Percentiles rank a stretch among this genome's conserved stretches.
Evolutionary conservation across 1,284 basidiomycete species (phyloP).

Genomic region (Wallemia ichthyophaga): DNA sequence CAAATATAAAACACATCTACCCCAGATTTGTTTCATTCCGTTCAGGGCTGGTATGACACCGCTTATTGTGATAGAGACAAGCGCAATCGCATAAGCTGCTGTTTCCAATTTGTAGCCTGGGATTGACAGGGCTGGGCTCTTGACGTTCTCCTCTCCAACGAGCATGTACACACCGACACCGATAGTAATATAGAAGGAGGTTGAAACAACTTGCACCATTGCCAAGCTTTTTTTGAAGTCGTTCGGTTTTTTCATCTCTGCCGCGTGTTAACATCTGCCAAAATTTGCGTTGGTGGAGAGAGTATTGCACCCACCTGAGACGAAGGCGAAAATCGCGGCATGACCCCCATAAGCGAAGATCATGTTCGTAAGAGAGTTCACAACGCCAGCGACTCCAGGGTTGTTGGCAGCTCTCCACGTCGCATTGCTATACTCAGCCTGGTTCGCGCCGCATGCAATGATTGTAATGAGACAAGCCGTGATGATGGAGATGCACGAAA

Average conservation of each 20-base stretch:
- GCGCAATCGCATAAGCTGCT: neutral
- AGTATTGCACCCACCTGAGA: conserved; percentile 10
- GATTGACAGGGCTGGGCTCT: too few relatives aligned
- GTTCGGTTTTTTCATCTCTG: conserved; percentile 14
- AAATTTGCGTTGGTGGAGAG: conserved; percentile 4
- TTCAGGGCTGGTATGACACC: neutral
- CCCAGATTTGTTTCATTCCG: neutral
- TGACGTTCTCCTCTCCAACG: conserved; percentile 9
- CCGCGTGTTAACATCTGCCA: conserved; percentile 4
- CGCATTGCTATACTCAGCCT: neutral
- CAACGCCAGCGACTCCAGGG: neutral
- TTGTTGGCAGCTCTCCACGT: neutral
- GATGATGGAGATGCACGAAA: neutral
- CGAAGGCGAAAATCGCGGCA: too few relatives aligned
- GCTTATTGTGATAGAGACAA: neutral
- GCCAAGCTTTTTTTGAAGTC: conserved; percentile 15
- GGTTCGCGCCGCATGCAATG: neutral
- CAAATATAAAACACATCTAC: too few relatives aligned
- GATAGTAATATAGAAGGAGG: neutral
- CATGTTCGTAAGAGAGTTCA: conserved; percentile 11
- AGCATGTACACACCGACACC: conserved; percentile 11
- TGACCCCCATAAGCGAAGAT: conserved; percentile 7
- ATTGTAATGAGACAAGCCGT: neutral
- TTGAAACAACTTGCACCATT: conserved; percentile 10
- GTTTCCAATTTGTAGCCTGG: too few relatives aligned